Base-by-base conservation (phyloP, 768 basidiomycete species). In the Lactifluus echinatus region DNA sequence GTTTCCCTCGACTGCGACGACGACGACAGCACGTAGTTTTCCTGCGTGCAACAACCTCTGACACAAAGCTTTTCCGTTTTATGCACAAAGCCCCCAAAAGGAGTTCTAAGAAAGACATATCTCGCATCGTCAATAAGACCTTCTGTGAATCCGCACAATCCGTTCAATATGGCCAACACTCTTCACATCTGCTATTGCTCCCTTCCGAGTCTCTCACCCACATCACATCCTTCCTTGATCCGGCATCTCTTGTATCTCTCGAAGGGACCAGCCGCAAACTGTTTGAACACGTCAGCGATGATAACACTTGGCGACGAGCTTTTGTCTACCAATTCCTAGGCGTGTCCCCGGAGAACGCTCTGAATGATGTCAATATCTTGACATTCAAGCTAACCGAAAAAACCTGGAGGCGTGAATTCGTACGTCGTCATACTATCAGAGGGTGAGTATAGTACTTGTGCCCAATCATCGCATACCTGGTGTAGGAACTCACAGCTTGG, bases 271-370 rank as follows among this genome's bases (percentile, higher is more conserved):
- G 76, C 70, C 72, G 68, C 46, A 66, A 65, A 57, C 74, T 89
- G 55, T 74, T 77, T 66, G 72, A 76, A 60, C 88, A 89, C 76
- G 72, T 89, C 76, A 78, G 78, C 53, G 78, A 87, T 64, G 89
- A 93, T 58, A 83, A 80, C 65, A 90, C 87, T 34, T 93, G 89
- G 89, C 76, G 79, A 50, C 74, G 81, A 21, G 89, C 90, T 28
- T 89, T 88, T 69, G 72, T 82, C 59, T 79, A 74, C 51, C 83
- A 84, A 67, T 83, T 82, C 66, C 67, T 89, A 43, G 82, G 79
- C 48, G 77, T 89, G 51, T 70, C 75, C 8, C 88, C 87, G 17
- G 86, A 90, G 69, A 70, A 70, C 53, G 78, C 81, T 57, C 69
- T 85, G 31, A 66, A 75, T 33, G 61, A 66, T 23, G 57, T 71